phyloP scores from a whole-genome alignment of 2,329 filamentous ascomycete genomes.

The Beauveria pseudobassiana region DNA sequence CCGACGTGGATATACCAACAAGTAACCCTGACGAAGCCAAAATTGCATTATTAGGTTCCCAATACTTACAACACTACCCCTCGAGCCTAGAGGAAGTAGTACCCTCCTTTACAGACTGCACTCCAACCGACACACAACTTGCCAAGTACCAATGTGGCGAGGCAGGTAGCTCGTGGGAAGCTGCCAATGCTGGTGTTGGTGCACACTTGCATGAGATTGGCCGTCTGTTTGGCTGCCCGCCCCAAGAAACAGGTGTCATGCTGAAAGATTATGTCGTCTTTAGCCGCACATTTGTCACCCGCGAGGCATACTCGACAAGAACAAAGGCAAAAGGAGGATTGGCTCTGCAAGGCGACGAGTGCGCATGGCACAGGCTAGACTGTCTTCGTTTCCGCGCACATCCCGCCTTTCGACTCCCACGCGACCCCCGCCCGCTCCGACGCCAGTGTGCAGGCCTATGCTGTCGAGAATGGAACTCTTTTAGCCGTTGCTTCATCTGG shows the following conservation, averaged over 20 bases:
- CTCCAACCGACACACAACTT: slow-evolving; percentile 70
- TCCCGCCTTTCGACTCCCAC: slow-evolving; percentile 79
- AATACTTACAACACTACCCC: slow-evolving; percentile 86
- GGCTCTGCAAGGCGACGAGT: slow-evolving; percentile 73
- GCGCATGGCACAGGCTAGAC: slow-evolving; percentile 85
- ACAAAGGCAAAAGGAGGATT: slow-evolving; percentile 76
- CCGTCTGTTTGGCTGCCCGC: slow-evolving; percentile 82
- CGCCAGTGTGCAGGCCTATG: slow-evolving; percentile 77
- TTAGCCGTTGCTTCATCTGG: slow-evolving; percentile 74
- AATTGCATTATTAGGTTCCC: slow-evolving; percentile 86
- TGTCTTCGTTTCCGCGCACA: slow-evolving; percentile 83
- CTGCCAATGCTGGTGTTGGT: slow-evolving; percentile 89
- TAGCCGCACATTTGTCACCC: slow-evolving; percentile 73
- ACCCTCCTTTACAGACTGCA: slow-evolving; percentile 83
- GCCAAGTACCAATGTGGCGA: slow-evolving; percentile 84
- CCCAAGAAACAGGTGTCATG: slow-evolving; percentile 91
- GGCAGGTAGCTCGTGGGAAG: slow-evolving; percentile 86
- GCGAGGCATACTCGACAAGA: slow-evolving; percentile 79
- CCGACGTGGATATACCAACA: slow-evolving; percentile 78
- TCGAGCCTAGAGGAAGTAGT: slow-evolving; percentile 83
- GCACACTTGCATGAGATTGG: slow-evolving; percentile 88
- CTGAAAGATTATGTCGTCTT: slow-evolving; percentile 76
- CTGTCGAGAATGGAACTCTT: slow-evolving; percentile 68
- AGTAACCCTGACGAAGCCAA: slow-evolving; percentile 65
- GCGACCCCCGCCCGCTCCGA: slow-evolving; percentile 61